Evolutionary conservation across 305 asterid genomes (phyloP), one percentile per base, ranked within the genome.

Genomic region (Galium porrigens): DNA sequence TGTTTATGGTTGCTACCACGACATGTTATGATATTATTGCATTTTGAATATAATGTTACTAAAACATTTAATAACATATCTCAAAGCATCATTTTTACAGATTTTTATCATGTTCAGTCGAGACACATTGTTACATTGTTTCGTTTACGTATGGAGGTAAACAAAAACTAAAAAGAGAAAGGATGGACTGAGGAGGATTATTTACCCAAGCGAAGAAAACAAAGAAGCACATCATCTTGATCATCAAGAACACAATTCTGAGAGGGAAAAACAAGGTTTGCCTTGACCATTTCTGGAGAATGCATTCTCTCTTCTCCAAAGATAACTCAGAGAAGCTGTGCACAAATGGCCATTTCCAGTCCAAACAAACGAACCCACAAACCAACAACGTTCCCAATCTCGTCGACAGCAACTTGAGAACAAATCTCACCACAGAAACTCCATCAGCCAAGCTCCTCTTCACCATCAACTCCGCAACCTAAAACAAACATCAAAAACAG

Each of bases 361-460:
- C 85, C 69, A 89, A 74, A 66, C 96, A 84, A 48, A 59, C 37
- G 58, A 30, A 52, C 32, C 98, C 98, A 76, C 96, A 86, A 4
- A 89, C 77, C 81, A 91, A 37, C 44, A 91, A 65, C 32, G 89
- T 86, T 17, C 98, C 98, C 59, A 91, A 36, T 75, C 92, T 85
- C 51, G 80, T 85, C 20, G 94, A 85, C 32, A 91, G 70, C 42
- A 85, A 30, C 59, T 18, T 72, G 8, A 91, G 69, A 56, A 84
- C 84, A 32, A 82, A 18, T 42, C 72, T 73, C 65, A 88, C 75
- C 15, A 86, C 12, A 34, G 70, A 56, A 70, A 85, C 67, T 22
- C 82, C 95, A 70, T 78, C 75, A n/a, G 84, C 77, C 3, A 70
- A 36, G 17, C 73, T 74, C 69, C 86, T 82, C 79, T 75, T 75